Evolutionary conservation across 306 rosid species (phyloP).

Genomic region (Cyclanthera cordifolia): DNA sequence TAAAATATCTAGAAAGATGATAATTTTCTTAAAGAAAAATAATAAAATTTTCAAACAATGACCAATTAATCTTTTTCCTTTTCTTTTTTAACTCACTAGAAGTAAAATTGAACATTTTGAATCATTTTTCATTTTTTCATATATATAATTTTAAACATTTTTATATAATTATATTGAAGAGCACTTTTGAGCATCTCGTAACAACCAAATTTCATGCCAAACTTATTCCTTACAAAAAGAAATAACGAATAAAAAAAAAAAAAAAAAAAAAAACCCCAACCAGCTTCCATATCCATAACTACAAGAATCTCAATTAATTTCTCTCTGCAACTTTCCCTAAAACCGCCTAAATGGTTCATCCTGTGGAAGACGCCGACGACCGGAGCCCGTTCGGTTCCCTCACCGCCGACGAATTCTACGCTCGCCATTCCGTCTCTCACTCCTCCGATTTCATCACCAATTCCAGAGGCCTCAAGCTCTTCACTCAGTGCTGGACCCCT

Average conservation of each 20-base stretch:
- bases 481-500: slow-evolving; percentile 93
- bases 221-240: too few species aligned
- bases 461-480: slow-evolving; percentile 60
- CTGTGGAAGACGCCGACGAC: slow-evolving; percentile 72
- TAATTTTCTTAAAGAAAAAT: too few species aligned
- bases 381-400: slow-evolving; percentile 56
- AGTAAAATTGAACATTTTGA: too few species aligned
- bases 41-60: too few species aligned
- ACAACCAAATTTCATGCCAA: background rate
- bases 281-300: background rate
- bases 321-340: background rate
- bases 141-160: too few species aligned
- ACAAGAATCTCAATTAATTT: background rate
- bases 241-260: too few species aligned
- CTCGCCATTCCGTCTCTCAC: slow-evolving; percentile 65
- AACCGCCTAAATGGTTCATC: slow-evolving; percentile 49
- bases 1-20: too few species aligned
- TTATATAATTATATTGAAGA: too few species aligned
- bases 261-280: background rate
- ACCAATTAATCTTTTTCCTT: too few species aligned
- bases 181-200: too few species aligned
- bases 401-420: slow-evolving; percentile 61
- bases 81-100: too few species aligned
- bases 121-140: too few species aligned
- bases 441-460: slow-evolving; percentile 56